A percentile compares a stretch with the other conserved stretches of the same genome.
Evolutionary conservation across 805 yeast species (phyloP).

Genomic region (Nematodospora valgi): DNA sequence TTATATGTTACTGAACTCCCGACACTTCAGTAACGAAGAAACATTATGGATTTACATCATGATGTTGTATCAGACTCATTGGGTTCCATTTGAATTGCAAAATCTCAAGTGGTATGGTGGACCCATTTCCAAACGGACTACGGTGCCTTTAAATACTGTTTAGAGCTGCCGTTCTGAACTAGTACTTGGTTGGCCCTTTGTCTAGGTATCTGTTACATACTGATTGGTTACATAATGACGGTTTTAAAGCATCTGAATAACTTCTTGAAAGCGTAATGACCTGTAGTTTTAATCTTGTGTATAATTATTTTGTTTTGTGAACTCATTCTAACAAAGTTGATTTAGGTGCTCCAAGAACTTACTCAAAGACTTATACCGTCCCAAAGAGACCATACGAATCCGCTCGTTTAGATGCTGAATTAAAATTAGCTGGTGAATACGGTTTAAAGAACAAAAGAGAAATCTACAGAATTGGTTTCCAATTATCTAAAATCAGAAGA

Average conservation of each 20-base stretch:
- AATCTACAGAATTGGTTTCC: constrained; percentile 99
- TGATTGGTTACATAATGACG: no score
- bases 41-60: background rate
- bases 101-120: no score
- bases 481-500: constrained; percentile 99
- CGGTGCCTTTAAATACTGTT: no score
- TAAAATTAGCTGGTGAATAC: constrained; percentile 99
- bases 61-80: no score
- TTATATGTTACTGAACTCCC: constrained; percentile 69
- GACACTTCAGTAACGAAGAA: constrained; percentile 71
- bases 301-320: background rate
- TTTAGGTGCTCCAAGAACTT: constrained; percentile 96
- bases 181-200: no score
- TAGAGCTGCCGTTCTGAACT: no score
- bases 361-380: constrained; percentile 99
- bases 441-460: constrained; percentile 99
- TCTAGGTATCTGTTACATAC: no score
- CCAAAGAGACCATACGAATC: constrained; percentile 99
- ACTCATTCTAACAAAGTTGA: constrained; percentile 23
- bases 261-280: no score
- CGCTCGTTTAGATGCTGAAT: constrained; percentile 99
- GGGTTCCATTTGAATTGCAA: no score
- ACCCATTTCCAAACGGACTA: no score
- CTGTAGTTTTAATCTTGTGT: constrained; percentile 2
- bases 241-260: no score